Evolutionary conservation across 1,284 basidiomycete genomes (phyloP), one percentile per base, ranked within the genome.

Genomic region (Trametes sp.): DNA sequence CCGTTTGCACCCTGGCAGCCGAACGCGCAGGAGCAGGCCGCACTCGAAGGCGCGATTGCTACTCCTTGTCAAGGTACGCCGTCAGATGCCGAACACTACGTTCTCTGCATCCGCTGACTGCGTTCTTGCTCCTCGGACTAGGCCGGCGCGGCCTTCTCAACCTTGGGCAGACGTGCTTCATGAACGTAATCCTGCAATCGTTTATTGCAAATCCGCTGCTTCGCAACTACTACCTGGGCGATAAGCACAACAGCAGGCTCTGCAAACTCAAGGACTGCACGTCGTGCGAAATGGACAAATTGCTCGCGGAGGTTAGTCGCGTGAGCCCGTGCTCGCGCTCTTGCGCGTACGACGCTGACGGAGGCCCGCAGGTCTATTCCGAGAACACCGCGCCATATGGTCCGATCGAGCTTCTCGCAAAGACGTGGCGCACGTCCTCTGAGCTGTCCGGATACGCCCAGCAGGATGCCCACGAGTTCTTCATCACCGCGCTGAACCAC

Each of bases 401-500:
- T 0, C 96, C 97, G 0, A 88, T 90, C 1, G 88, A 89, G 2
- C 92, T 98, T 75, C 84, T 98, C 13, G 85, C 90, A 44, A 90
- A 92, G 38, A 93, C 93, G 54, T 98, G 96, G 96, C 88, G 90
- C 68, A 88, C 89, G 28, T 90, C 90, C 3, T 76, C 88, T 0
- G 95, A 97, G 69, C 81, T 98, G 4, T 88, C 94, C 9, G 95
- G 94, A 1, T 93, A 98, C 69, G 89, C 94, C 0, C 97, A 99
- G 76, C 97, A 98, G 72, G 96, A 96, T 68, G 94, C 95, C 0
- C 94, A 97, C 77, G 95, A 96, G 77, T 94, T 92, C 74, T 94
- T 96, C 77, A 90, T 95, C 58, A 85, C 89, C 23, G 85, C 87
- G 0, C 79, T 95, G 21, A 93, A 94, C 69, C 88, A 93, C 66